phyloP scores from a whole-genome alignment of 140 eudicot genomes.

The Anethum foeniculum region DNA sequence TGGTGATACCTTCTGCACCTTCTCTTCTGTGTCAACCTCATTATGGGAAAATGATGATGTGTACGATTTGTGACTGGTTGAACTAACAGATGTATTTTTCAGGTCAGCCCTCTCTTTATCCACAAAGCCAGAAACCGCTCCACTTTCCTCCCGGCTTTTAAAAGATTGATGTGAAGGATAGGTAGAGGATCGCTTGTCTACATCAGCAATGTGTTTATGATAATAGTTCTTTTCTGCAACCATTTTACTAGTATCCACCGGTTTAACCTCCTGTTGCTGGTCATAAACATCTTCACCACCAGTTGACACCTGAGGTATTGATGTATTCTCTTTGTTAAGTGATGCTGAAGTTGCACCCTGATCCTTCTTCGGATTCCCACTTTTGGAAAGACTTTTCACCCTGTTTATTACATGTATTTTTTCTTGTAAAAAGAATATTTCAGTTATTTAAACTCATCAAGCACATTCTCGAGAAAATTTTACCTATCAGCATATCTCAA shows the following conservation, averaged over 20 bases:
- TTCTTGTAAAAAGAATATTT: background rate
- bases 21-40: conserved; percentile 61
- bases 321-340: conserved; percentile 48
- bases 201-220: conserved; percentile 39
- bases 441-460: background rate
- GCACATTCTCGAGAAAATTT: background rate
- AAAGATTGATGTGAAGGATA: conserved; percentile 39
- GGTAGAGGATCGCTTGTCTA: conserved; percentile 43
- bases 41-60: conserved; percentile 27
- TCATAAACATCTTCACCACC: conserved; percentile 61
- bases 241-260: conserved; percentile 46
- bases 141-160: conserved; percentile 44
- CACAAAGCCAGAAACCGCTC: conserved; percentile 19
- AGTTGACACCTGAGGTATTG: conserved; percentile 36
- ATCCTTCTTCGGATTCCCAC: conserved; percentile 81
- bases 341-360: conserved; percentile 53
- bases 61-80: conserved; percentile 39
- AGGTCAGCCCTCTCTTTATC: conserved; percentile 57
- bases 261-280: conserved; percentile 47
- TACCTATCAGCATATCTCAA: conserved; percentile 98
- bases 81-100: conserved; percentile 30
- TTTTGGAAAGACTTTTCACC: conserved; percentile 90
- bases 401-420: conserved; percentile 32
- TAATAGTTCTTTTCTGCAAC: conserved; percentile 40
- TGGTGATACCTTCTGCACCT: conserved; percentile 83